A percentile compares a stretch with the other conserved stretches of the same genome.
Evolutionary conservation across 2,329 filamentous ascomycete genomes (phyloP).

Genomic region (Penicillium occitanis): DNA sequence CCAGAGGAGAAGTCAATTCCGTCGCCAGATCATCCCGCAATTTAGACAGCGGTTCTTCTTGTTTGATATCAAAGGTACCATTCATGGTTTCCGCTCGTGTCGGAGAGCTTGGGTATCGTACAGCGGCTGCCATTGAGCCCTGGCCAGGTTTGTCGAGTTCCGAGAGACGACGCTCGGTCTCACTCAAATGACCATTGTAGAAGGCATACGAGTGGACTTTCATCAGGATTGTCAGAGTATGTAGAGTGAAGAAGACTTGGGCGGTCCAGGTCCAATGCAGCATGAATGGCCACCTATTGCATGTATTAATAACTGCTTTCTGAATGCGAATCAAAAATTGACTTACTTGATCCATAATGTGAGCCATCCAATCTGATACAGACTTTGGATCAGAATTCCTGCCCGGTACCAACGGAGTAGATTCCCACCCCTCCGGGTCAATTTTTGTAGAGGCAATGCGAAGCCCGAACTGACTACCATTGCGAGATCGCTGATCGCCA

Average conservation of each 20-base stretch:
- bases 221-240: constrained; percentile 91
- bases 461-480: constrained; percentile 79
- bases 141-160: constrained; percentile 68
- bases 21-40: constrained; percentile 84
- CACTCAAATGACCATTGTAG: constrained; percentile 92
- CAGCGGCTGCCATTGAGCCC: constrained; percentile 65
- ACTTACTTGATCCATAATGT: constrained; percentile 70
- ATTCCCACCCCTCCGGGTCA: constrained; percentile 59
- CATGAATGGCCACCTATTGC: constrained; percentile 68
- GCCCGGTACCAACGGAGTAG: constrained; percentile 70
- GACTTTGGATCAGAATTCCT: constrained; percentile 79
- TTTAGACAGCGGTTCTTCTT: constrained; percentile 59
- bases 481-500: constrained; percentile 76
- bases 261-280: constrained; percentile 95
- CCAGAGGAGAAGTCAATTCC: constrained; percentile 87
- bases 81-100: constrained; percentile 34
- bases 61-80: constrained; percentile 35
- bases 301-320: neutral
- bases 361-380: constrained; percentile 79
- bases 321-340: neutral
- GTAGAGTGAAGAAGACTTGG: constrained; percentile 90
- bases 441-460: constrained; percentile 69
- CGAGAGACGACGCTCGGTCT: constrained; percentile 76
- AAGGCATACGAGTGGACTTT: constrained; percentile 99
- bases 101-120: constrained; percentile 68